Evolutionary conservation across 176 grass and related monocot species (phyloP).

Genomic region (Oryza nivara): DNA sequence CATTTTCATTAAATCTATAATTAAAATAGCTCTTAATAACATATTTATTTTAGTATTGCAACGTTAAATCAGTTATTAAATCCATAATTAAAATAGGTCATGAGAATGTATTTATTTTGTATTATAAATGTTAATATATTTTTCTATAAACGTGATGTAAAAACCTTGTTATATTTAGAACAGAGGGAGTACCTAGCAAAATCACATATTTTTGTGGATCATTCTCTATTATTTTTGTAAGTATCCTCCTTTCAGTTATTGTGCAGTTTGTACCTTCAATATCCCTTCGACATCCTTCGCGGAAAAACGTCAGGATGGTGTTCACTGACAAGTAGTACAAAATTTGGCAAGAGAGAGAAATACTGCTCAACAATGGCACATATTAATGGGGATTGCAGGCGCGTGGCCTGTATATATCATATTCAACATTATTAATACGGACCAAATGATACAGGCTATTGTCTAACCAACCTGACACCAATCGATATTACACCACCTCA

Average conservation of each 20-base stretch:
- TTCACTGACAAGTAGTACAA: not conserved
- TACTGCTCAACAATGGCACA: not conserved
- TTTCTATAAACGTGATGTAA: too few relatives aligned
- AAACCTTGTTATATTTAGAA: too few relatives aligned
- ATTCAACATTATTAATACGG: constrained; percentile 51
- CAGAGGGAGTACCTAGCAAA: too few relatives aligned
- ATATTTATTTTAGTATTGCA: too few relatives aligned
- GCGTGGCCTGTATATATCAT: not conserved
- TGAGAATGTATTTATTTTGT: too few relatives aligned
- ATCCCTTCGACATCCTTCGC: not conserved
- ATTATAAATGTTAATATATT: too few relatives aligned
- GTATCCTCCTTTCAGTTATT: not conserved
- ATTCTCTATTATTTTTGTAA: not conserved
- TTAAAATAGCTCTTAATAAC: too few relatives aligned
- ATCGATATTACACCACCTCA: constrained; percentile 37
- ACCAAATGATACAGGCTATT: constrained; percentile 43
- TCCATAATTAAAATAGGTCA: too few relatives aligned
- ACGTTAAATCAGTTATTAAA: too few relatives aligned
- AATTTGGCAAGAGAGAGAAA: not conserved
- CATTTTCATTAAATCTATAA: too few relatives aligned
- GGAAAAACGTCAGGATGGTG: not conserved
- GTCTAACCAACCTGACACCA: constrained; percentile 30
- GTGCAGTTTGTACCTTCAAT: not conserved
- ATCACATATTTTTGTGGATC: not conserved
- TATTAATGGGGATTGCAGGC: not conserved